Percentiles rank a stretch among this genome's conserved stretches.
phyloP scores from a whole-genome alignment of 1,139 yeast genomes.

The Debaryomyces robertsiae region DNA sequence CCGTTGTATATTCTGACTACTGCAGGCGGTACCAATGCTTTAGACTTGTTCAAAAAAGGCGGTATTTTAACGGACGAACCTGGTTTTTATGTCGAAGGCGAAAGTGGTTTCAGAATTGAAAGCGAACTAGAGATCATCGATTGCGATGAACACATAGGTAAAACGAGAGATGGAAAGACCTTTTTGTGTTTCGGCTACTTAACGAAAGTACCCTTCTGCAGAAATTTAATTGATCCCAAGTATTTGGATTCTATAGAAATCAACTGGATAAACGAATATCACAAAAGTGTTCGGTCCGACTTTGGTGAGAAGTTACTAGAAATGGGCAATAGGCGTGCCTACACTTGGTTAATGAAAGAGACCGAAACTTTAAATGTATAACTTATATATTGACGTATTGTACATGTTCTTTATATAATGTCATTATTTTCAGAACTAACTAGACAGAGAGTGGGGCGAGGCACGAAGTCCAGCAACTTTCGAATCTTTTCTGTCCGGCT shows the following conservation, averaged over 20 bases:
- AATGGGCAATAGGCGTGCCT: slow-evolving; percentile 42
- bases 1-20: slow-evolving; percentile 52
- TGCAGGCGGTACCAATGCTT: slow-evolving; percentile 35
- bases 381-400: slow-evolving; percentile 3
- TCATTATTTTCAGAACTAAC: slow-evolving; percentile 2
- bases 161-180: slow-evolving; percentile 36
- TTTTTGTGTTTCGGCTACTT: slow-evolving; percentile 51
- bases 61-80: slow-evolving; percentile 59
- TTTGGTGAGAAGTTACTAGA: slow-evolving; percentile 37
- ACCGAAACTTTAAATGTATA: slow-evolving; percentile 31
- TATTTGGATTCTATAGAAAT: slow-evolving; percentile 43
- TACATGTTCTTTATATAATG: slow-evolving; percentile 3
- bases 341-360: slow-evolving; percentile 43
- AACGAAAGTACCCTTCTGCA: slow-evolving; percentile 58
- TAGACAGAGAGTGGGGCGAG: slow-evolving; percentile 26
- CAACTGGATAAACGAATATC: slow-evolving; percentile 55
- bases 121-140: slow-evolving; percentile 51
- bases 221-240: slow-evolving; percentile 43
- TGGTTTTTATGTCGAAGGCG: slow-evolving; percentile 55
- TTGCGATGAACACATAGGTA: slow-evolving; percentile 33
- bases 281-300: slow-evolving; percentile 39
- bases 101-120: slow-evolving; percentile 56
- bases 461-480: slow-evolving; percentile 27
- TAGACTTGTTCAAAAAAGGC: slow-evolving; percentile 44
- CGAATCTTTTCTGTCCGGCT: slow-evolving; percentile 15